These are phyloP conservation scores for Mortierella sp. DNA, from an alignment of 371 early-diverging fungal species.

Conservation along the genomic window DNA sequence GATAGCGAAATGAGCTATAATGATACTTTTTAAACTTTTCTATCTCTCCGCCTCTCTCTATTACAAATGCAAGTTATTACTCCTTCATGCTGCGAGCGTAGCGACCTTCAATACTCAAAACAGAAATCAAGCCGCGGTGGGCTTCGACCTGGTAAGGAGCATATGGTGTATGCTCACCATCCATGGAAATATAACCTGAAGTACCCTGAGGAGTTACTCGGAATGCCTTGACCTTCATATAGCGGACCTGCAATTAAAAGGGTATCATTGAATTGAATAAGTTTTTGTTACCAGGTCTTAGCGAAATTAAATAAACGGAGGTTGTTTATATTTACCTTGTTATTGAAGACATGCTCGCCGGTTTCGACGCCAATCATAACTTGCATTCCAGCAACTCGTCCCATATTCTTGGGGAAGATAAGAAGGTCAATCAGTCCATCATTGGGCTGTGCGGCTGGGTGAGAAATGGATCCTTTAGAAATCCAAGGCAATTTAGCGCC, in stretches of 20 bases:
- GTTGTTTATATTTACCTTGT: constrained; percentile 58
- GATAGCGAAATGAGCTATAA: background rate
- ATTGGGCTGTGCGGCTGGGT: constrained; percentile 70
- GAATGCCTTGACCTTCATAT: constrained; percentile 73
- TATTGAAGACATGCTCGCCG: constrained; percentile 64
- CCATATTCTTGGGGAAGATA: constrained; percentile 61
- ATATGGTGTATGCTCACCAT: constrained; percentile 72
- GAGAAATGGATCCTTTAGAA: constrained; percentile 64
- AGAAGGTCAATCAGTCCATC: constrained; percentile 71
- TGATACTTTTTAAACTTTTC: background rate
- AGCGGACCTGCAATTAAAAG: constrained; percentile 62
- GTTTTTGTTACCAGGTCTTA: background rate
- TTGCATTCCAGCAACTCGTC: constrained; percentile 28
- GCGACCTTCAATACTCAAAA: constrained; percentile 62
- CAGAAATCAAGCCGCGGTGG: constrained; percentile 64
- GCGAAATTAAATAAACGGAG: too few species aligned
- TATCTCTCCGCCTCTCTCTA: background rate
- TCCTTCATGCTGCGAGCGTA: constrained; percentile 43
- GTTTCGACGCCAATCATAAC: constrained; percentile 64
- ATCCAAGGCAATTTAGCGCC: constrained; percentile 71
- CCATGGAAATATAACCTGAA: constrained; percentile 67
- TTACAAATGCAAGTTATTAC: background rate
- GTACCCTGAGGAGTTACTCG: constrained; percentile 63
- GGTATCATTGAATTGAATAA: background rate
- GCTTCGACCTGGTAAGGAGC: constrained; percentile 74